Evolutionary conservation across 2,329 filamentous ascomycete species (phyloP).

Genomic region (Neonectria punicea): DNA sequence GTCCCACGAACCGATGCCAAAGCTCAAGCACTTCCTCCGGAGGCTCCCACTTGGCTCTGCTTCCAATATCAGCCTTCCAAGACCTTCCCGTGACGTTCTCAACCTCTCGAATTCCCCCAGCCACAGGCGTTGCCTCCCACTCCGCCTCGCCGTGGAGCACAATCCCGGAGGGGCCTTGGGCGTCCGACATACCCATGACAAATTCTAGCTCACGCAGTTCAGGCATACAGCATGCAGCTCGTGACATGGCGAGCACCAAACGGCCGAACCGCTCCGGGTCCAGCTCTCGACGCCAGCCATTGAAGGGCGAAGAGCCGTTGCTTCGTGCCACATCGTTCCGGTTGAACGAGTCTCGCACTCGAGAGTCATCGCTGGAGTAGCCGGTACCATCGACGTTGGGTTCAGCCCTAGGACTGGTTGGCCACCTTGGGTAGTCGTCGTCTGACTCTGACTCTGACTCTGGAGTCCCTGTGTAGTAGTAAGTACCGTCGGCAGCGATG

Average conservation of each 20-base stretch:
- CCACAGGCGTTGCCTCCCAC: not conserved
- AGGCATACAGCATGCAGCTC: slow-evolving; percentile 10
- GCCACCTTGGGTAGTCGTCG: not conserved
- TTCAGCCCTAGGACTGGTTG: not conserved
- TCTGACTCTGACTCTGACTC: not conserved
- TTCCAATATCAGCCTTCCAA: not conserved
- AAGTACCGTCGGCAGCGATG: not conserved
- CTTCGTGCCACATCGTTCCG: not conserved
- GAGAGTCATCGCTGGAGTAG: not conserved
- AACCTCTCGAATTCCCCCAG: not conserved
- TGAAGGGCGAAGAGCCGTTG: not conserved
- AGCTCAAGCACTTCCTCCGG: not conserved
- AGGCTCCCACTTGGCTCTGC: not conserved
- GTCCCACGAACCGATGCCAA: not conserved
- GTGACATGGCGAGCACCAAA: not conserved
- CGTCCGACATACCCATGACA: slow-evolving; percentile 11
- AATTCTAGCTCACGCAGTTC: slow-evolving; percentile 9
- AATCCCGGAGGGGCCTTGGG: slow-evolving; percentile 5
- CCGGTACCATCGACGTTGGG: not conserved
- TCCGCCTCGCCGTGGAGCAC: not conserved
- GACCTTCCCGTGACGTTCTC: not conserved
- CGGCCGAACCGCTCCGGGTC: not conserved
- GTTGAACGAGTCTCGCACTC: not conserved
- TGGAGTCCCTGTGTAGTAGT: not conserved
- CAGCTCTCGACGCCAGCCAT: not conserved